Evolutionary conservation across 2,329 filamentous ascomycete genomes (phyloP), one percentile per base, ranked within the genome.

Genomic region (Domatiomyces catenatus): DNA sequence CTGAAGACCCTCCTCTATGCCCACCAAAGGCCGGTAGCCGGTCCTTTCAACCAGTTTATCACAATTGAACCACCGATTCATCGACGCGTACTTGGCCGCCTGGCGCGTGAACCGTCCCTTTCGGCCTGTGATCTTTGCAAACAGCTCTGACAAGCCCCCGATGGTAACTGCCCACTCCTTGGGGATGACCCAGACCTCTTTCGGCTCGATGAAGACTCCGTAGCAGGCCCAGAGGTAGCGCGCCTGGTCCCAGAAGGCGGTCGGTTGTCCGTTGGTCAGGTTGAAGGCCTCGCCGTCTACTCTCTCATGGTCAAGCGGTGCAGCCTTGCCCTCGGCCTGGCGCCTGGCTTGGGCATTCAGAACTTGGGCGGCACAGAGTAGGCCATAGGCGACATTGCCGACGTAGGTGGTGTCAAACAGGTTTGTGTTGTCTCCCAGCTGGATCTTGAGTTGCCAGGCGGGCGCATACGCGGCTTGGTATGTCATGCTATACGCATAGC

Each of bases 231-330:
- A 96, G 46, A 94, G 75, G 42, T 81, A 79, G 42, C 86, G 76
- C 52, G 84, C 79, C 63, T 93, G 84, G 67, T 94, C 87, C 80
- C 92, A 93, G 67, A 94, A 93, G 65, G 90, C 90, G 18, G 93
- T 74, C 4, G 90, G 90, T 59, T 80, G 74, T 67, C 88, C 86
- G 66, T 96, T 96, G 52, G 87, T 92, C 62, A 96, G 79, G 69
- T 94, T 81, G 71, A 96, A 90, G 48, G 81, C 81, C 66, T 95
- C 82, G 52, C 90, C 92, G 64, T 89, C 85, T 47, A 89, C 80
- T 52, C 75, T 75, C 69, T 87, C 83, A 67, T 80, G 70, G 67
- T 84, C 79, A 39, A 86, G 74, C n/a, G 80, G 80, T 0, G 74
- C 72, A 18, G 77, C 80, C 49, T 71, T 67, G 47, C 66, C 65